Conservation (phyloP, 208 protist genomes). For the Vickermania ingenoplastis region DNA sequence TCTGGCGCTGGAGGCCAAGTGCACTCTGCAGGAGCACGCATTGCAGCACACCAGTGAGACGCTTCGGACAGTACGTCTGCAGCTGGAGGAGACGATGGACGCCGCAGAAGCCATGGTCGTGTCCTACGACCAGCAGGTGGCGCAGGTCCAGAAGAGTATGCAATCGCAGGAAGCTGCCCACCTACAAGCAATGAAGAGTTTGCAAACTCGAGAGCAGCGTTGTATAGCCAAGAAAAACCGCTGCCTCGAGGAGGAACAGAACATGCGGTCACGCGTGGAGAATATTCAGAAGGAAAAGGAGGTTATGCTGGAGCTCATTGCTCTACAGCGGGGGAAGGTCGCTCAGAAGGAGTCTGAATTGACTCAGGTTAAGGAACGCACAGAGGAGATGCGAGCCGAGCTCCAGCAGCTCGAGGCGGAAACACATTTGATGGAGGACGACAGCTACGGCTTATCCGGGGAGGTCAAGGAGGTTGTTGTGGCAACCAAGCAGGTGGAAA, state of each 20-base stretch:
- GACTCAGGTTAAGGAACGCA: constrained; percentile 5
- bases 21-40: too few relatives aligned
- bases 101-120: constrained; percentile 29
- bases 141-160: constrained; percentile 16
- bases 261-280: constrained; percentile 10
- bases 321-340: constrained; percentile 34
- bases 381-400: constrained; percentile 7
- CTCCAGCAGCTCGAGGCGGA: constrained; percentile 22
- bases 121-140: constrained; percentile 16
- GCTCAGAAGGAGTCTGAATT: constrained; percentile 18
- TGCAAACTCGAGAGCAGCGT: constrained; percentile 22
- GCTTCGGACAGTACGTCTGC: too few relatives aligned
- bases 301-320: constrained; percentile 38
- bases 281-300: constrained; percentile 21
- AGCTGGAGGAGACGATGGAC: constrained; percentile 18
- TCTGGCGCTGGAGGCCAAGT: too few relatives aligned
- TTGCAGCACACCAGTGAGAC: too few relatives aligned
- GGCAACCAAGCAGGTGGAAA: constrained; percentile 37
- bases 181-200: constrained; percentile 2
- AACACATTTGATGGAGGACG: constrained; percentile 53
- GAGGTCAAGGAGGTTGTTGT: constrained; percentile 62
- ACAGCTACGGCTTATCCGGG: constrained; percentile 50
- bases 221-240: constrained; percentile 24
- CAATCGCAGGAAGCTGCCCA: constrained; percentile 7
- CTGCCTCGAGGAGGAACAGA: constrained; percentile 18